Conservation (phyloP, 1,284 basidiomycete species). For the Cystobasidium slooffiae region DNA sequence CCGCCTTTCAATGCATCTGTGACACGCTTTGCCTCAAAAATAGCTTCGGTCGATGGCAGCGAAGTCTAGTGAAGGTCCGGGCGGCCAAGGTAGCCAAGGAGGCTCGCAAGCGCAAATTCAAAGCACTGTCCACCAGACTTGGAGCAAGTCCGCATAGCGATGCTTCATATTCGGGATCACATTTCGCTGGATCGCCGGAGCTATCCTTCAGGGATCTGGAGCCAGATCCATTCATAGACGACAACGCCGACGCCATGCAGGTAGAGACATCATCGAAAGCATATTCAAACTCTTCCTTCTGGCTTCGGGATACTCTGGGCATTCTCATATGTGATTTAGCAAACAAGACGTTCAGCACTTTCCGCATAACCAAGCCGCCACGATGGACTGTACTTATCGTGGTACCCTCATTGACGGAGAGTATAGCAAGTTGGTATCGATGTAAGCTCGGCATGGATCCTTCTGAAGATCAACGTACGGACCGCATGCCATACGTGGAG, state of each 20-base stretch:
- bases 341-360: constrained; percentile 20
- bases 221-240: constrained; percentile 14
- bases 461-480: constrained; percentile 10
- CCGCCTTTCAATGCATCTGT: not conserved
- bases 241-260: not conserved
- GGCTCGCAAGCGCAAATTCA: constrained; percentile 14
- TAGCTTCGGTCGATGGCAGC: constrained; percentile 5
- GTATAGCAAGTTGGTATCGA: constrained; percentile 35
- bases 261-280: not conserved
- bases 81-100: constrained; percentile 13
- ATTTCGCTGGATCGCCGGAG: not conserved
- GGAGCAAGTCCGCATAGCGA: constrained; percentile 4
- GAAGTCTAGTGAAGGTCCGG: constrained; percentile 2
- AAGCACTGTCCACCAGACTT: constrained; percentile 18
- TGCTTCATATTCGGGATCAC: not conserved
- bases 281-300: constrained; percentile 6
- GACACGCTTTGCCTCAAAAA: not conserved
- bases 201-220: not conserved
- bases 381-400: constrained; percentile 31
- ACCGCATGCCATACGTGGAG: constrained; percentile 14
- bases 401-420: constrained; percentile 2
- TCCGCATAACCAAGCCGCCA: not conserved
- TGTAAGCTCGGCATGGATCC: constrained; percentile 27
- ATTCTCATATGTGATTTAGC: constrained; percentile 23
- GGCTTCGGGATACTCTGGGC: constrained; percentile 16